Percentiles rank a stretch among this genome's conserved stretches.
Evolutionary conservation across 805 yeast species (phyloP).

Genomic region (Phaffomyces opuntiae): DNA sequence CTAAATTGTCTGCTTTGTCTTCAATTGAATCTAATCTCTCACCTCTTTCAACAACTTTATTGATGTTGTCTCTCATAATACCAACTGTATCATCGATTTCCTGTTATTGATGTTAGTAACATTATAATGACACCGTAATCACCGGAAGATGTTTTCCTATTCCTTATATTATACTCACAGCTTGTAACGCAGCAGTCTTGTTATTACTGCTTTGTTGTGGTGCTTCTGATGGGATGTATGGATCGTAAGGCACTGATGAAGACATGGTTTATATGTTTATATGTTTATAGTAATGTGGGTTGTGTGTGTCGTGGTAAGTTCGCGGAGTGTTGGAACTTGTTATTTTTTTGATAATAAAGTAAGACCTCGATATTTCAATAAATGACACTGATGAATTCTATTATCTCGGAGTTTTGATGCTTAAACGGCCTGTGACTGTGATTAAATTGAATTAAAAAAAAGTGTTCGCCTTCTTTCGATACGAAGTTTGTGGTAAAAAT

Average conservation of each 20-base stretch:
- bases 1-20: constrained; percentile 87
- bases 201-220: constrained; percentile 17
- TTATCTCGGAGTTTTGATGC: too few species aligned
- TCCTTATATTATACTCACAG: constrained; percentile 39
- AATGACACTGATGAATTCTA: too few species aligned
- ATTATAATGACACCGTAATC: constrained; percentile 18
- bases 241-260: constrained; percentile 78
- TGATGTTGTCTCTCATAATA: constrained; percentile 94
- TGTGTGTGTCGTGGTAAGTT: background rate
- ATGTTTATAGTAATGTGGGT: background rate
- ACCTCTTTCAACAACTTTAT: constrained; percentile 90
- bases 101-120: constrained; percentile 30
- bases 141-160: constrained; percentile 10
- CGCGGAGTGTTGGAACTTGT: too few species aligned
- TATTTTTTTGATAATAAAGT: too few species aligned
- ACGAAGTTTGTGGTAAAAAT: too few species aligned
- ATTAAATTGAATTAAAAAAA: too few species aligned
- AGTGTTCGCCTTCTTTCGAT: too few species aligned
- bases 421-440: too few species aligned
- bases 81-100: constrained; percentile 96
- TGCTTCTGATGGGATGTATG: constrained; percentile 62
- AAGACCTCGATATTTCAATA: too few species aligned
- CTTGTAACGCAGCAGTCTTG: constrained; percentile 78
- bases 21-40: constrained; percentile 89
- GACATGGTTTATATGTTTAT: constrained; percentile 36